phyloP scores from a whole-genome alignment of 192 early-diverging fungal species.

The Pilobolus umbonatus region DNA sequence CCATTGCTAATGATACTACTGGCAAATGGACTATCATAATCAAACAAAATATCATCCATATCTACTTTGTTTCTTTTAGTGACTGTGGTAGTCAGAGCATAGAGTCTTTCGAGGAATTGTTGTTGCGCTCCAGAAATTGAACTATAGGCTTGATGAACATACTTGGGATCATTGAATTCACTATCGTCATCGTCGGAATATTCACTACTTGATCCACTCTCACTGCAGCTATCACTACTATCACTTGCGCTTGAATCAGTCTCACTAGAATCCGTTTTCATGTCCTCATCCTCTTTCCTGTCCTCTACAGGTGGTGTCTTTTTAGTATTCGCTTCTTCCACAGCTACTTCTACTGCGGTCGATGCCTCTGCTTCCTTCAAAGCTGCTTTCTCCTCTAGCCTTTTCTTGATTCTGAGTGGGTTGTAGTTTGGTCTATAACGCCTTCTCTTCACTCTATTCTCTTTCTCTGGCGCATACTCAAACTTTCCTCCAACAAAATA shows the following conservation, averaged over 20 bases:
- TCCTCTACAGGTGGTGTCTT: too few species aligned
- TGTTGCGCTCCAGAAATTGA: too few species aligned
- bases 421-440: too few species aligned
- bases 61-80: background rate
- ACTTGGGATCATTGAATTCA: background rate
- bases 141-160: too few species aligned
- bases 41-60: background rate
- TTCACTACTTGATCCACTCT: background rate
- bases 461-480: slow-evolving; percentile 23
- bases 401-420: too few species aligned
- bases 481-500: slow-evolving; percentile 38
- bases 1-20: background rate
- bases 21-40: slow-evolving; percentile 30
- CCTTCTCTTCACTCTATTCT: slow-evolving; percentile 4
- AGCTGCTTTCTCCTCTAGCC: too few species aligned
- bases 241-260: background rate
- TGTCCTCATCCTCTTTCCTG: too few species aligned
- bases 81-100: too few species aligned
- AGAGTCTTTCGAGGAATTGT: too few species aligned
- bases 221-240: slow-evolving; percentile 5
- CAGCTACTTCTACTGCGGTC: too few species aligned
- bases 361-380: too few species aligned
- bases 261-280: background rate
- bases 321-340: too few species aligned
- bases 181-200: slow-evolving; percentile 8